These are phyloP conservation scores for Penicillium olsonii DNA, from an alignment of 2,329 filamentous ascomycete genomes.

Conservation along the genomic window DNA sequence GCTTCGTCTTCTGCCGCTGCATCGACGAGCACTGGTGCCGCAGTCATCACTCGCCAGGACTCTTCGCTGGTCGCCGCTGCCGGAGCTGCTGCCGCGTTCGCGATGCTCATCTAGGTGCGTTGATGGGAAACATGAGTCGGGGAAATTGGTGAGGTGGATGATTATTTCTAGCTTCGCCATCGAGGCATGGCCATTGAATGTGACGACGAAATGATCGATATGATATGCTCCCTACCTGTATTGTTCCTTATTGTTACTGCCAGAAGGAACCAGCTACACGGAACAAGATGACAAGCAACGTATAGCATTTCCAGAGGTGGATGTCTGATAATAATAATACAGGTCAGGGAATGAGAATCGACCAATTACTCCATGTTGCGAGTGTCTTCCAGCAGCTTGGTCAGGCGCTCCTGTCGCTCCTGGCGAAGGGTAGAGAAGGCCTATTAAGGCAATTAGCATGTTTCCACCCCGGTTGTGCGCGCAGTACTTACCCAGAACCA, in stretches of 20 bases:
- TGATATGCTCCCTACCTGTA: not conserved
- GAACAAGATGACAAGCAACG: not conserved
- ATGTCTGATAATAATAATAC: constrained; percentile 2
- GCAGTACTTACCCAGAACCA: constrained; percentile 75
- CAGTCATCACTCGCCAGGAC: constrained; percentile 25
- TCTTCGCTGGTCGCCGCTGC: constrained; percentile 31
- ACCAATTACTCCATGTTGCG: constrained; percentile 9
- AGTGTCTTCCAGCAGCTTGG: constrained; percentile 23
- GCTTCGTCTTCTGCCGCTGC: constrained; percentile 24
- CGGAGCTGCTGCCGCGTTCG: constrained; percentile 32
- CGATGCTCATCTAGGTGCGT: constrained; percentile 27
- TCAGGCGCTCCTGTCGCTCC: constrained; percentile 36
- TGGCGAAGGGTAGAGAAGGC: constrained; percentile 39
- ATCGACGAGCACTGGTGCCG: constrained; percentile 27
- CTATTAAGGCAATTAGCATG: constrained; percentile 23
- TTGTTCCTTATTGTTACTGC: not conserved
- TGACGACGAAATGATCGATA: not conserved
- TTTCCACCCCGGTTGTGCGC: no score
- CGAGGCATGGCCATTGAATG: not conserved
- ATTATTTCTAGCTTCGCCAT: not conserved
- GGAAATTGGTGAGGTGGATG: not conserved
- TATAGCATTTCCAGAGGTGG: not conserved
- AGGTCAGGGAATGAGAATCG: not conserved
- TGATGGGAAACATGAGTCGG: not conserved
- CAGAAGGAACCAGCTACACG: constrained; percentile 1